Percentiles rank a stretch among this genome's conserved stretches.
Conservation (phyloP, 352 stramenopile species). For the Phytophthora melonis region DNA sequence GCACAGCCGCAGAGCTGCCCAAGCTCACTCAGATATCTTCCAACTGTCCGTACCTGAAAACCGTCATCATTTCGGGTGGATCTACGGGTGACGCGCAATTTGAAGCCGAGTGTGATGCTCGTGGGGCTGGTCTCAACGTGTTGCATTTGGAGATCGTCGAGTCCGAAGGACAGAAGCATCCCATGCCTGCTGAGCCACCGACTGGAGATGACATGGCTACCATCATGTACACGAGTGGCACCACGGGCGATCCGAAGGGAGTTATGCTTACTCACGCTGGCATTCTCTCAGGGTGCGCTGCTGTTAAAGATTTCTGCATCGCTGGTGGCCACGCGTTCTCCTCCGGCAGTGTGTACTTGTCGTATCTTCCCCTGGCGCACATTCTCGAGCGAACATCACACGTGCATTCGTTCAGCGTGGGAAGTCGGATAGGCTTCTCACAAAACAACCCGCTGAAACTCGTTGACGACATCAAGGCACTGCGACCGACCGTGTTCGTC, state of each 20-base stretch:
- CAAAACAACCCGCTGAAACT: slow-evolving; percentile 91
- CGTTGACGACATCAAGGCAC: slow-evolving; percentile 92
- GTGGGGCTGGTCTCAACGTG: slow-evolving; percentile 47
- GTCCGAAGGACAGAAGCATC: slow-evolving; percentile 44
- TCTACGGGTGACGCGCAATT: slow-evolving; percentile 40
- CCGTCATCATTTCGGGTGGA: slow-evolving; percentile 53
- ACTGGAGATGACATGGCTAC: slow-evolving; percentile 87
- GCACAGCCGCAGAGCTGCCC: slow-evolving; percentile 59
- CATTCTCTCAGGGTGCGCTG: slow-evolving; percentile 46
- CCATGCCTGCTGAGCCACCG: slow-evolving; percentile 42
- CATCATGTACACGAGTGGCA: slow-evolving; percentile 96
- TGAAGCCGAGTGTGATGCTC: slow-evolving; percentile 43
- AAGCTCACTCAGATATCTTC: slow-evolving; percentile 50
- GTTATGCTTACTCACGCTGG: slow-evolving; percentile 94
- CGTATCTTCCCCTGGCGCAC: slow-evolving; percentile 96
- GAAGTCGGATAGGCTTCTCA: slow-evolving; percentile 93
- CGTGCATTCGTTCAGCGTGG: slow-evolving; percentile 67
- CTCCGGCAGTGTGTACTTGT: slow-evolving; percentile 91
- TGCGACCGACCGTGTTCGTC: slow-evolving; percentile 93
- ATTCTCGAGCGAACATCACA: slow-evolving; percentile 93
- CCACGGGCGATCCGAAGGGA: slow-evolving; percentile 96
- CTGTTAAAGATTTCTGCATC: slow-evolving; percentile 41
- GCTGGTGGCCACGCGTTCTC: slow-evolving; percentile 40
- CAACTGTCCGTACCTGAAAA: slow-evolving; percentile 56
- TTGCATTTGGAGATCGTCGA: slow-evolving; percentile 53